Base-by-base conservation (phyloP, 1,284 basidiomycete genomes). In the Coniophora puteana region DNA sequence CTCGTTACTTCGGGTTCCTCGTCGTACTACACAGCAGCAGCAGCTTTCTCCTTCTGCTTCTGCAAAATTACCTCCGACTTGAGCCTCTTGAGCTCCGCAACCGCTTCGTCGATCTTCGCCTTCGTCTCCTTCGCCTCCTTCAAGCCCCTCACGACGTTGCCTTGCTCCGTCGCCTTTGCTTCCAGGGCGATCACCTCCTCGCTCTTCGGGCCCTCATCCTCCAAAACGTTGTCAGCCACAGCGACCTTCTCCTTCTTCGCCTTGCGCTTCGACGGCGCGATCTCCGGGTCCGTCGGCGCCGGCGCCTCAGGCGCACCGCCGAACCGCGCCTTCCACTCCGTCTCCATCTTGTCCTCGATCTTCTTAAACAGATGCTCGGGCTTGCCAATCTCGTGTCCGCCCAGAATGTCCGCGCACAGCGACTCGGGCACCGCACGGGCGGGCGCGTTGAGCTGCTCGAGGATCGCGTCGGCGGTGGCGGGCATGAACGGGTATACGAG, bases 401-500 rank as follows among this genome's bases (percentile, higher is more conserved):
- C 78, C 24, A 96, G 74, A 43, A 99, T 83, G 60, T 98, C 95
- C 50, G 83, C 82, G 10, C 77, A 69, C 44, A 89, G 57, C 14
- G 69, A 69, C 28, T 75, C 71, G 2, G 91, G 83, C 1, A 96
- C 79, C 8, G 76, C 69, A 36, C 94, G 80, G 3, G 85, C 75
- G 3, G 93, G 93, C 1, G 93, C 94, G 61, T 96, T 92, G 50
- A 99, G 78, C 61, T 99, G 96, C 23, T 66, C 62, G 46, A 96
- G 75, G 47, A 99, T 94, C 8, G 83, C 73, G 16, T 82, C 80
- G 20, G 87, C 81, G 0, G 91, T 95, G 18, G 83, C 76, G 27
- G 96, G 96, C 94, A 99, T 98, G 80, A 93, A 99, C 0, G 96
- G 95, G 60, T 94, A 88, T 50, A 93, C 67, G 49, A 96, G 69